Evolutionary conservation across 2,329 filamentous ascomycete species (phyloP), one percentile per base, ranked within the genome.

Genomic region (Colletotrichum endophyticum): DNA sequence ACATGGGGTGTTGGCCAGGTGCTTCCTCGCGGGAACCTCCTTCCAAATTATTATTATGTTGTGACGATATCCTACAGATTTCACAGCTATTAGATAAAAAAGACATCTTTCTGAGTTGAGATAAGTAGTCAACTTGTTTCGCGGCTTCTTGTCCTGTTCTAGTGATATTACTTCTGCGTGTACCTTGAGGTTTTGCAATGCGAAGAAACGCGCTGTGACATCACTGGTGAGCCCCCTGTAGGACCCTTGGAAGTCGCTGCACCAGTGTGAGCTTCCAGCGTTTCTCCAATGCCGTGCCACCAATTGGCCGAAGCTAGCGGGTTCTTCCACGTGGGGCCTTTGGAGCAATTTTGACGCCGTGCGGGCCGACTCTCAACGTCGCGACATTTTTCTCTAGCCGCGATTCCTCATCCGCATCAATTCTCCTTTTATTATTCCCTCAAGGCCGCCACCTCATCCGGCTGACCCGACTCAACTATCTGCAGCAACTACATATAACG

Each of bases 281-380:
- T 32, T 57, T 44, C 57, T 64, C 49, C 27, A 76, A 73, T 36
- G 8, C 32, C 9, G 64, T 64, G 64, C 63, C n/a, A 53, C 8
- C 57, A 19, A 76, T 76, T 76, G 73, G 70, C 27, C 34, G 34
- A 30, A 49, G 39, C n/a, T 64, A 68, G 39, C 16, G 44, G 70
- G 34, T 19, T 69, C 30, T 34, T 30, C 64, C 63, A 69, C 64
- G 70, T 76, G 73, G 73, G 73, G 73, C 68, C 25, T 66, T 34
- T 73, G 34, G 34, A 62, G 44, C 64, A 73, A 76, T 73, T 73
- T 76, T 69, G 70, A 57, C 36, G 62, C 64, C 30, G 36, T 34
- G 62, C 36, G 22, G 28, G 27, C 68, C 61, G 59, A 39, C 62
- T 73, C 15, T 34, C 36, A 53, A 30, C 44, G 30, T 75, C 49